Evolutionary conservation across 495 filamentous ascomycete genomes (phyloP).

Genomic region (Tuber magnatum): DNA sequence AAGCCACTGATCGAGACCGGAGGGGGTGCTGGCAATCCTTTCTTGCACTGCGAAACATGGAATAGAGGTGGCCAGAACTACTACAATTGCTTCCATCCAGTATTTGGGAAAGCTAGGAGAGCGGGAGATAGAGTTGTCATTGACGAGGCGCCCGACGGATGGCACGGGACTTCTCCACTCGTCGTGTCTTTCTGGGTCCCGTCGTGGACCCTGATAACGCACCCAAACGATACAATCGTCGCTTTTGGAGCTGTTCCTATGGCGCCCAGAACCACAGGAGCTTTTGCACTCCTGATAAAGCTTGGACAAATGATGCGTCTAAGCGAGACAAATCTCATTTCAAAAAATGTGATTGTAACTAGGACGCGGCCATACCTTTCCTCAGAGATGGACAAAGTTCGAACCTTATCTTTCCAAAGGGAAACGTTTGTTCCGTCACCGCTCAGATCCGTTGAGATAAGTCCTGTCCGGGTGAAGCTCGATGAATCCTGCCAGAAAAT

Average conservation of each 20-base stretch:
- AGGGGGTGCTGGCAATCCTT: constrained; percentile 28
- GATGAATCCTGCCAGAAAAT: constrained; percentile 12
- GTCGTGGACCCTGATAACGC: constrained; percentile 34
- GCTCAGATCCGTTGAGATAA: constrained; percentile 6
- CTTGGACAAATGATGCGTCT: constrained; percentile 17
- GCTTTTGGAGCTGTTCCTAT: constrained; percentile 22
- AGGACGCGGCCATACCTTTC: constrained; percentile 30
- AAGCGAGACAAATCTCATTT: constrained; percentile 18
- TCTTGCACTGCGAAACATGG: constrained; percentile 26
- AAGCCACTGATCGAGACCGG: constrained; percentile 28
- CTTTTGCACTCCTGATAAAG: constrained; percentile 4
- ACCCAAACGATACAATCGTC: constrained; percentile 27
- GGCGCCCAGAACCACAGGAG: not conserved
- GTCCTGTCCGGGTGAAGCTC: constrained; percentile 14
- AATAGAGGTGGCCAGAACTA: constrained; percentile 33
- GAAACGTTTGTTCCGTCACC: constrained; percentile 1
- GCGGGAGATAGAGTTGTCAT: constrained; percentile 32
- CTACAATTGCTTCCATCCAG: constrained; percentile 39
- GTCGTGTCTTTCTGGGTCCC: constrained; percentile 41
- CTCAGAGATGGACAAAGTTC: constrained; percentile 14
- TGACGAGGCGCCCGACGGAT: constrained; percentile 32
- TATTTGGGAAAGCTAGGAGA: constrained; percentile 36
- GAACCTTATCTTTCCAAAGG: constrained; percentile 13
- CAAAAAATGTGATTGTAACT: constrained; percentile 18
- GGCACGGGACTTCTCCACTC: constrained; percentile 39